Percentiles rank a stretch among this genome's conserved stretches.
Conservation (phyloP, 1,284 basidiomycete species). For the Cutaneotrichosporon dermatis region DNA sequence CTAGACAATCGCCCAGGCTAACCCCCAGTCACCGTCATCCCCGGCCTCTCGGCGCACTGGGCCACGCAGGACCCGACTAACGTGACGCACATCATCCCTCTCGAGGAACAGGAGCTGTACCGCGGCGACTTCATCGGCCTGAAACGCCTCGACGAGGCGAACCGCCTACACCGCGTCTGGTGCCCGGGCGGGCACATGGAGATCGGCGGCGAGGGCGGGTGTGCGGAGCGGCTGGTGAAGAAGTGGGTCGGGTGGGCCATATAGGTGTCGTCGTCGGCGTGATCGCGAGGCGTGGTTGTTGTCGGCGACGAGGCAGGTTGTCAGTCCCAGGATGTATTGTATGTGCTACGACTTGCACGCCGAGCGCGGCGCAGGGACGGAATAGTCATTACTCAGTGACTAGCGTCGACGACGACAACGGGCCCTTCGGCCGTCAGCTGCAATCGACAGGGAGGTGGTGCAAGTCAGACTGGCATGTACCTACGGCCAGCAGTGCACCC, state of each 20-base stretch:
- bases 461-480: too few species aligned
- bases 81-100: conserved; percentile 59
- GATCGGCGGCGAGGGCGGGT: conserved; percentile 59
- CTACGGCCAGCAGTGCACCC: too few species aligned
- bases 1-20: background rate
- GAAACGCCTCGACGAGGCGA: conserved; percentile 64
- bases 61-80: conserved; percentile 37
- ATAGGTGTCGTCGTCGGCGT: background rate
- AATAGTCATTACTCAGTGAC: too few species aligned
- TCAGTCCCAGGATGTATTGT: too few species aligned
- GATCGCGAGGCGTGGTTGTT: too few species aligned
- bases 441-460: too few species aligned
- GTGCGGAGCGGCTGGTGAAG: conserved; percentile 45
- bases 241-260: conserved; percentile 39
- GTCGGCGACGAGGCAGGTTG: too few species aligned
- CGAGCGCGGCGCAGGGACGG: too few species aligned
- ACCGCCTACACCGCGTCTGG: conserved; percentile 59
- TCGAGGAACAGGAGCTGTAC: conserved; percentile 73
- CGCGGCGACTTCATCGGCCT: conserved; percentile 84
- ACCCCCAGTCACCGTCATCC: conserved; percentile 26
- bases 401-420: too few species aligned
- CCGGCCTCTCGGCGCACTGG: conserved; percentile 45
- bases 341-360: too few species aligned
- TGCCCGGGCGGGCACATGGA: conserved; percentile 86
- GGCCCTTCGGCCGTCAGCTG: too few species aligned